Evolutionary conservation across 768 basidiomycete species (phyloP), one percentile per base, ranked within the genome.

Genomic region (Cyathus striatus): DNA sequence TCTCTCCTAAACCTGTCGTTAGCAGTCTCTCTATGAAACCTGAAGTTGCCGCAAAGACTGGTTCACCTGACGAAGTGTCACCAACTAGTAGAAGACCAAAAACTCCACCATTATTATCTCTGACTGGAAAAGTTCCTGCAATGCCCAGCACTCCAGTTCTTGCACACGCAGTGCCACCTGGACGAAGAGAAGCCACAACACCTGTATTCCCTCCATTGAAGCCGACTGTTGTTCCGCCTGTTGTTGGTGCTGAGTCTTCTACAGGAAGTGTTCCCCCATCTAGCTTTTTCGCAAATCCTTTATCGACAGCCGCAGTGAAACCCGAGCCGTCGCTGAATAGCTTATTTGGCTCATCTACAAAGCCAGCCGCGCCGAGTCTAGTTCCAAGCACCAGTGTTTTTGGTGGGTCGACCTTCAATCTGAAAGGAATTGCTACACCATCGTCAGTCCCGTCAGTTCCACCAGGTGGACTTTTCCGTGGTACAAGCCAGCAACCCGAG

Each of bases 51-150:
- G 45, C 49, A 10, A 37, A 37, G 18, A 10, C 5, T 10, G 35
- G 18, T n/a, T 37, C 35, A 30, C 54, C 60, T 13, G 53, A 56
- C n/a, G 55, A 59, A n/a, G 50, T 39, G 16, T 23, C 51, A 2
- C 35, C 55, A 16, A 22, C 51, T 12, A 38, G 47, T n/a, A 64
- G 63, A 30, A 60, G 70, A 39, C 72, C 78, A 0, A 72, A 67
- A 55, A 79, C 77, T 0, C 75, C 81, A 3, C 74, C 80, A 0
- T 50, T 73, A 10, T 50, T 68, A 3, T 63, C 69, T 6, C 51
- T 65, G 3, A 58, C 66, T 47, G 50, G 58, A 23, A 32, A 42
- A 42, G 6, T 38, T 41, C 16, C 38, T 7, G 23, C 42, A 20
- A 20, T 44, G 13, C 41, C 53, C 21, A 47, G 44, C 43, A 17